These are phyloP conservation scores for Xerocomus spinulosus DNA, from an alignment of 768 basidiomycete species.

Conservation along the genomic window DNA sequence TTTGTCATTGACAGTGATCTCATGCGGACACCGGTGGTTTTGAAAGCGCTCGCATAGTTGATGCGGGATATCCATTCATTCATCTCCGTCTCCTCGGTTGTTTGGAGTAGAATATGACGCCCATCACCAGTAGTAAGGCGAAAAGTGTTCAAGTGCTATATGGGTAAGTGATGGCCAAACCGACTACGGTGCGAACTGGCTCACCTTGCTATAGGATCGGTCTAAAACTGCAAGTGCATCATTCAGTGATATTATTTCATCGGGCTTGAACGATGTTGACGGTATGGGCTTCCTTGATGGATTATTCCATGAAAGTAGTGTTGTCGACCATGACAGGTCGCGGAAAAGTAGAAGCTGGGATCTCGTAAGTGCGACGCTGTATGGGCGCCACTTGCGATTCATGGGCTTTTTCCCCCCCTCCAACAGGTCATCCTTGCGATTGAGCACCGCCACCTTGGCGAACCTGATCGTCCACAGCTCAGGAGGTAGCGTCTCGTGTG, in stretches of 20 bases:
- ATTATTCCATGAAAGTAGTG: constrained; percentile 42
- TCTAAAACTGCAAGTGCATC: constrained; percentile 81
- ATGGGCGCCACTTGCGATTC: constrained; percentile 84
- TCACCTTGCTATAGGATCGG: constrained; percentile 69
- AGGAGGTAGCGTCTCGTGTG: constrained; percentile 24
- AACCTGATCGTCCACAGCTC: constrained; percentile 56
- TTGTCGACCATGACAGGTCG: constrained; percentile 53
- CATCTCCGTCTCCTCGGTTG: constrained; percentile 62
- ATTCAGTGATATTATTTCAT: constrained; percentile 78
- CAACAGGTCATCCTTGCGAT: constrained; percentile 72
- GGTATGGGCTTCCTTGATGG: constrained; percentile 37
- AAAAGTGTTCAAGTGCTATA: constrained; percentile 62
- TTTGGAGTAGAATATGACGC: constrained; percentile 79
- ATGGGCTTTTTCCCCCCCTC: constrained; percentile 73
- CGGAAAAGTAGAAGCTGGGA: constrained; percentile 91
- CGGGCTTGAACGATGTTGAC: constrained; percentile 58
- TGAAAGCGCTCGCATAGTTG: constrained; percentile 94
- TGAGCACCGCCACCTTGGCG: constrained; percentile 75
- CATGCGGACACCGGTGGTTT: constrained; percentile 77
- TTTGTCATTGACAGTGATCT: constrained; percentile 66
- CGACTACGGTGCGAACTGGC: constrained; percentile 9
- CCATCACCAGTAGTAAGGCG: constrained; percentile 73
- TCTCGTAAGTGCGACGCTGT: constrained; percentile 80
- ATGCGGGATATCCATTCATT: constrained; percentile 89
- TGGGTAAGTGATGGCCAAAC: constrained; percentile 3